Percentiles rank a stretch among this genome's conserved stretches.
Evolutionary conservation across 1,284 basidiomycete species (phyloP).

Genomic region (Rhodotorula sp.): DNA sequence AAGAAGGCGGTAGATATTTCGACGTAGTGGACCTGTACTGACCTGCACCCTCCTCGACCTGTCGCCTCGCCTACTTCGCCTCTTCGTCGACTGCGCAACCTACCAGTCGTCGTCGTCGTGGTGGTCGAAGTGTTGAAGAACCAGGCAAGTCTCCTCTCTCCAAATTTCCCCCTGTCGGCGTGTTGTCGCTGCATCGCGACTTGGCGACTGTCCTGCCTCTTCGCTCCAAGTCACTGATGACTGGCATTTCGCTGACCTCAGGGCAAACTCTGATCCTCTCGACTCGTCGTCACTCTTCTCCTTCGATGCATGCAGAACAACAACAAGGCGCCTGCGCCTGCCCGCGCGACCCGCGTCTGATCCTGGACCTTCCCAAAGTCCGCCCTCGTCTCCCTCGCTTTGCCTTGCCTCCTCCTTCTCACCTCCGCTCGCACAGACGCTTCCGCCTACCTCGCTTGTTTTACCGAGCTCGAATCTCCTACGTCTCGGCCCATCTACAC

Average conservation of each 20-base stretch:
- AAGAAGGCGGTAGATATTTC: too few species aligned
- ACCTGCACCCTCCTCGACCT: background rate
- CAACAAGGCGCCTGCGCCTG: background rate
- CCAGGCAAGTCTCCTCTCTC: background rate
- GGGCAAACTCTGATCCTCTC: constrained; percentile 1
- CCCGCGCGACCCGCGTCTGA: background rate
- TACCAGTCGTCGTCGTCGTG: constrained; percentile 17
- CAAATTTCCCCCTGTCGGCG: too few species aligned
- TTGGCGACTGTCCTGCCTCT: too few species aligned
- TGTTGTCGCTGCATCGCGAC: too few species aligned
- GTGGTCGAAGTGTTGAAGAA: constrained; percentile 22
- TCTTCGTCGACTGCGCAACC: too few species aligned
- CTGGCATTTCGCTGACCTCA: background rate
- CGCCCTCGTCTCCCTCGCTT: background rate
- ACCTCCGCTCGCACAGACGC: background rate
- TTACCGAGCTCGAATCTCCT: too few species aligned
- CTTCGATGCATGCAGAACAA: constrained; percentile 1
- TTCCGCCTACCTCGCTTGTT: background rate
- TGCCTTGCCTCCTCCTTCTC: background rate
- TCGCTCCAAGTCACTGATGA: background rate
- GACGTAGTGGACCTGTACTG: background rate
- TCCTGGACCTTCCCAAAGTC: background rate
- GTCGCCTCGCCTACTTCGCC: background rate
- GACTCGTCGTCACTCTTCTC: background rate
- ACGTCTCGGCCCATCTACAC: background rate